Percentiles rank a stretch among this genome's conserved stretches.
These are phyloP conservation scores for Nicotiana undulata DNA, from an alignment of 257 asterid genomes.

Conservation along the genomic window DNA sequence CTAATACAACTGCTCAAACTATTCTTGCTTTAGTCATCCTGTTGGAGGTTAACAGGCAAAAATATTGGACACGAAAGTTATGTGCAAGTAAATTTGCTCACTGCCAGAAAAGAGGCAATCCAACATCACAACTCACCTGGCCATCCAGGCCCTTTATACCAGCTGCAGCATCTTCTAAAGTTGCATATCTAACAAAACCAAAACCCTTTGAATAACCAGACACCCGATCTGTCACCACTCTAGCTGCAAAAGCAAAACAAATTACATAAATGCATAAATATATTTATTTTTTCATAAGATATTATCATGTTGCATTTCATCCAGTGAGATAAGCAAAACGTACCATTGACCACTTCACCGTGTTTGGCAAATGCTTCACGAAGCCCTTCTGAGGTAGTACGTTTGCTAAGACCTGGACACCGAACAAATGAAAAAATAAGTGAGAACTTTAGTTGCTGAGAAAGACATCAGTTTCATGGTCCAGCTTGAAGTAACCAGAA, in stretches of 20 bases:
- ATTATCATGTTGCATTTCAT: not conserved
- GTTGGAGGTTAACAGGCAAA: not conserved
- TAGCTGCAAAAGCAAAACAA: conserved; percentile 47
- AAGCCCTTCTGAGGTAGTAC: conserved; percentile 81
- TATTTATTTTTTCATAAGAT: not conserved
- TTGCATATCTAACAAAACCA: conserved; percentile 70
- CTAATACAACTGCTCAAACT: not conserved
- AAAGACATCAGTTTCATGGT: not conserved
- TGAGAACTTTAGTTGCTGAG: not conserved
- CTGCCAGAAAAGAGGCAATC: not conserved
- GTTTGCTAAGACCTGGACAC: conserved; percentile 79
- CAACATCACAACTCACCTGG: conserved; percentile 37
- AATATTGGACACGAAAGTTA: not conserved
- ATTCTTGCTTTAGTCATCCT: not conserved
- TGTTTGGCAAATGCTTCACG: conserved; percentile 59
- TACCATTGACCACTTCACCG: conserved; percentile 72
- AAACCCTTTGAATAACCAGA: conserved; percentile 87
- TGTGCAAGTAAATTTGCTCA: not conserved
- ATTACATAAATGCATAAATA: not conserved
- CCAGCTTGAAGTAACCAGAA: not conserved
- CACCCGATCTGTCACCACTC: conserved; percentile 69
- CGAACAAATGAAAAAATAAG: not conserved
- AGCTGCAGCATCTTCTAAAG: conserved; percentile 55
- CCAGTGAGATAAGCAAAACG: not conserved
- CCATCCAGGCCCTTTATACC: conserved; percentile 91